Base-by-base conservation (phyloP, 345 rosid species). In the Citrus reticulata region DNA sequence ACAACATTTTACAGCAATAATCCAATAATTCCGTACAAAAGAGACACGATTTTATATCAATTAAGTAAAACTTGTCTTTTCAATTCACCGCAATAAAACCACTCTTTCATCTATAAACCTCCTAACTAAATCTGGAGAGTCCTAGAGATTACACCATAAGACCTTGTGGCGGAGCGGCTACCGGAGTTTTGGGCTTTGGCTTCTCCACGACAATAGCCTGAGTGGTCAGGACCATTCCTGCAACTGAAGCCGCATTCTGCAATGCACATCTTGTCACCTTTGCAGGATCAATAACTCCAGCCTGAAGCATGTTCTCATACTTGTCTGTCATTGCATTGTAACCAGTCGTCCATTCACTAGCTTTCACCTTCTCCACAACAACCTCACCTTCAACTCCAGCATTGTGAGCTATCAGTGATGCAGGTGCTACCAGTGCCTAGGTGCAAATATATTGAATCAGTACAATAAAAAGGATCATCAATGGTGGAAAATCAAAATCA, bases 301-400 rank as follows among this genome's bases (percentile, higher is more conserved):
- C 91, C 78, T 90, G 93, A 79, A 97, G 84, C 79, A 94, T 84
- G 84, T 94, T 94, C 87, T 94, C 99, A 24, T 91, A 93, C 4
- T 80, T 88, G 81, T 94, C 98, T 1, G 93, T 89, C 99, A 97
- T 90, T 0, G 98, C 99, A 20, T 97, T 97, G 86, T 97, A 97
- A 3, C 99, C 98, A 1, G 92, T 68, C 85, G 94, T 98, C 99
- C 98, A 94, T 63, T 93, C 98, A 2, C 97, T 73, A 16, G 9
- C 83, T 89, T 83, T 86, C 22, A 97, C 63, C 90, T 92, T 94
- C 77, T 94, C 98, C 7, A 94, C 98, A 8, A 94, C 97, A 6
- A 97, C 98, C 88, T 93, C 98, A 11, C 98, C 99, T 82, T 97
- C 98, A 10, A 94, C 81, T 76, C 98, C 98, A 7, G 99, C 98